Base-by-base conservation (phyloP, 768 basidiomycete species). In the Boletus insuetus region DNA sequence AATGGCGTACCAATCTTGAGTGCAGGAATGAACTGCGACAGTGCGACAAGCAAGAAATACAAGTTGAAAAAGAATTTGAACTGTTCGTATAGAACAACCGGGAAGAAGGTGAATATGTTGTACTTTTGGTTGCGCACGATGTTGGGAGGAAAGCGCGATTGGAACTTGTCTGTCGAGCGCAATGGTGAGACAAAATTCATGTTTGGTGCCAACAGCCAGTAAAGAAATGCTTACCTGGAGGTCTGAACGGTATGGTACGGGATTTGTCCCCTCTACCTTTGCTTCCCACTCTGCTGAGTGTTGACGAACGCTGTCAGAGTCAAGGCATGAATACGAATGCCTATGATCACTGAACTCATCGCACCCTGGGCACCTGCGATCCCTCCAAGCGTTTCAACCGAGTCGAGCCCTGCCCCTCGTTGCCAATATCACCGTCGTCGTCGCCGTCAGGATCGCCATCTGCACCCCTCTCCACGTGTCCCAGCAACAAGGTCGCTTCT, bases 41-140 rank as follows among this genome's bases (percentile, higher is more conserved):
- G 79, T 0, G 97, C 97, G 37, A 99, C 97, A 22, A 98, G 86
- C 12, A 98, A 83, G 69, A 99, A 99, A 73, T 98, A 99, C 8
- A 98, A 80, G 69, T 98, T 99, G 84, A 97, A 98, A 78, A 99
- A 99, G 79, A 96, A 98, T 73, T 98, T 98, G 87, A 98, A 99
- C 70, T 98, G 96, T 71, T 98, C 95, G 72, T 98, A 98, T 70
- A 98, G 84, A 43, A 98, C 95, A 60, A 98, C 83, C 4, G 97
- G 97, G 11, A 99, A 82, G 78, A 99, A 99, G n/a, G 91, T 94
- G 75, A 92, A 82, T 51, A 90, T 79, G 69, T 95, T 96, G 80
- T 98, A 98, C 77, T 99, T 99, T 73, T 98, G 96, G 65, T 99
- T 99, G 63, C 91, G 87, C 53, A 97, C 91, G 46, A 88, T 86